Evolutionary conservation across 495 filamentous ascomycete genomes (phyloP).

Genomic region (Penicillium arizonense): DNA sequence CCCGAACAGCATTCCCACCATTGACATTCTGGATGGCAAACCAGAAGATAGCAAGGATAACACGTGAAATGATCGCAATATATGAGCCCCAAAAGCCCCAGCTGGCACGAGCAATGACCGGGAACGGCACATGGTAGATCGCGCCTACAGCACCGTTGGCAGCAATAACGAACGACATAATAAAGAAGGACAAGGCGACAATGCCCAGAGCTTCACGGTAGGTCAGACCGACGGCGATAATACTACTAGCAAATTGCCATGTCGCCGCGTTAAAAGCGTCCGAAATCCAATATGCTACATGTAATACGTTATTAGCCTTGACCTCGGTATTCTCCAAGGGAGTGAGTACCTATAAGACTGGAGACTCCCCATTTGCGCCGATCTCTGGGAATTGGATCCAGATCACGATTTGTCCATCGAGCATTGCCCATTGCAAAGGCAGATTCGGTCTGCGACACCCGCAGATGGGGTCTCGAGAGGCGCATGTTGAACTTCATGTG

Average conservation of each 20-base stretch:
- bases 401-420: constrained; percentile 44
- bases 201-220: constrained; percentile 61
- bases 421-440: constrained; percentile 39
- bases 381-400: constrained; percentile 42
- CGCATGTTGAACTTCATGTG: constrained; percentile 15
- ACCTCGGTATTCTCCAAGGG: neutral
- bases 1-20: constrained; percentile 61
- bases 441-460: constrained; percentile 34
- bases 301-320: neutral
- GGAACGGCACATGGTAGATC: constrained; percentile 65
- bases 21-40: constrained; percentile 68
- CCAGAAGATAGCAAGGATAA: constrained; percentile 70
- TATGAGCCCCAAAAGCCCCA: constrained; percentile 72
- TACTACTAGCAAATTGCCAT: constrained; percentile 61
- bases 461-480: constrained; percentile 28
- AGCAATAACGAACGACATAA: constrained; percentile 61
- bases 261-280: constrained; percentile 61
- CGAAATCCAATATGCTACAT: constrained; percentile 60
- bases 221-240: constrained; percentile 60
- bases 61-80: constrained; percentile 64
- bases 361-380: constrained; percentile 43
- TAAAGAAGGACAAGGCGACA: constrained; percentile 60
- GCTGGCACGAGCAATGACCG: constrained; percentile 61
- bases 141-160: constrained; percentile 63
- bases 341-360: constrained; percentile 36